These are phyloP conservation scores for Croton laevigatus DNA, from an alignment of 441 rosid species.

Conservation along the genomic window DNA sequence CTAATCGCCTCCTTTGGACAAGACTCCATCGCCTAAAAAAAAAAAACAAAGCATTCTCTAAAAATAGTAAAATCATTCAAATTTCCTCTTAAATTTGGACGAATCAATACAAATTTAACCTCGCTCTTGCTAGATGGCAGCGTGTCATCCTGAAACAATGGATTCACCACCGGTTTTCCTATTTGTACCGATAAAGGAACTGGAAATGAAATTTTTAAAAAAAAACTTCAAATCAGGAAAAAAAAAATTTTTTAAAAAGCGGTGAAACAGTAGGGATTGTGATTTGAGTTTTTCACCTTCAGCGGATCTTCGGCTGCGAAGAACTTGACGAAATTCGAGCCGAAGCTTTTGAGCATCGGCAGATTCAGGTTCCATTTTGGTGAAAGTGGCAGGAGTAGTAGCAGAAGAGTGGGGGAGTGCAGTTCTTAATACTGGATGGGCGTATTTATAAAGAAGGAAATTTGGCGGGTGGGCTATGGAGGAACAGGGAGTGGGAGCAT, in stretches of 20 bases:
- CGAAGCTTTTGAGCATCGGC: constrained; percentile 38
- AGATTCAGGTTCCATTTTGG: constrained; percentile 6
- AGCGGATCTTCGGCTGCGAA: constrained; percentile 49
- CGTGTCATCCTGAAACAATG: constrained; percentile 52
- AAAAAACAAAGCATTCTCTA: neutral
- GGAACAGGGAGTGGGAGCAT: constrained; percentile 14
- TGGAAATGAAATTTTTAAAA: constrained; percentile 26
- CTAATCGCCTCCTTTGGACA: constrained; percentile 54
- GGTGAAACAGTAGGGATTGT: neutral
- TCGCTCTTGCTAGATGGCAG: constrained; percentile 37
- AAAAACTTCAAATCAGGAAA: neutral
- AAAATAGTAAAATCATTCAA: neutral
- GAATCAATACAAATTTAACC: constrained; percentile 28
- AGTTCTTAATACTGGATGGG: neutral
- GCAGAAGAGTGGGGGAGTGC: neutral
- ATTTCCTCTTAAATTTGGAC: neutral
- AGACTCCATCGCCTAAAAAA: constrained; percentile 61
- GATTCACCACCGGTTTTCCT: constrained; percentile 53
- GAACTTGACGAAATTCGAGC: constrained; percentile 46
- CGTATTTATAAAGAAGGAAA: constrained; percentile 16
- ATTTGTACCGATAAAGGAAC: constrained; percentile 51
- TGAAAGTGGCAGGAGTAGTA: neutral
- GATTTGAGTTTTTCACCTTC: constrained; percentile 33
- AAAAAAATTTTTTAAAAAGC: neutral
- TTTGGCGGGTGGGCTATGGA: constrained; percentile 25